phyloP scores from a whole-genome alignment of 768 basidiomycete species.

The Tylopilus felleus region DNA sequence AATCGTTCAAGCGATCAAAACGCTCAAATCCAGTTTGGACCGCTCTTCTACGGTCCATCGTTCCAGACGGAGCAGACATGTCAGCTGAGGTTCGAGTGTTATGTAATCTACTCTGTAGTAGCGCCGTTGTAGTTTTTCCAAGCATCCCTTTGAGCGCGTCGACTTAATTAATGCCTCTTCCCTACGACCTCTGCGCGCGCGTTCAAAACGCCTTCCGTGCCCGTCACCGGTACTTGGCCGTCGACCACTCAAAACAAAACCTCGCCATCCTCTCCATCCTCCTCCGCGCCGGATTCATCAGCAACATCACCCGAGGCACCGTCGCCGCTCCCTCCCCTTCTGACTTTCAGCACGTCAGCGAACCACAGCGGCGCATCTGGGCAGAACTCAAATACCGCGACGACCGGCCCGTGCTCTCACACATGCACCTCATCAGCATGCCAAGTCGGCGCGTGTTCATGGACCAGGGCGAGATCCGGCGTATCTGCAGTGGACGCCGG shows the following conservation, averaged over 20 bases:
- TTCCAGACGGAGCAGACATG: constrained; percentile 60
- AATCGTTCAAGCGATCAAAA: constrained; percentile 71
- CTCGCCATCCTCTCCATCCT: constrained; percentile 91
- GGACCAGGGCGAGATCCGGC: constrained; percentile 64
- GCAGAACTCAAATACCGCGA: constrained; percentile 92
- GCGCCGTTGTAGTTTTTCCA: not conserved
- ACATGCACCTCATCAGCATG: constrained; percentile 80
- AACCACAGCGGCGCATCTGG: constrained; percentile 82
- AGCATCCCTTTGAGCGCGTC: too few relatives aligned
- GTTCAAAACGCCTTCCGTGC: constrained; percentile 91
- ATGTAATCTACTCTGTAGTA: constrained; percentile 9
- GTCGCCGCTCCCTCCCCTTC: constrained; percentile 58
- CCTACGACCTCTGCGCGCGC: constrained; percentile 86
- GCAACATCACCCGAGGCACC: constrained; percentile 78
- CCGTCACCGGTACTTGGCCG: constrained; percentile 70
- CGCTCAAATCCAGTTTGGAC: constrained; percentile 62
- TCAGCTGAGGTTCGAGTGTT: constrained; percentile 30
- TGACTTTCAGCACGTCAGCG: constrained; percentile 55
- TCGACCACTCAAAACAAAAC: constrained; percentile 85
- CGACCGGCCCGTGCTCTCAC: constrained; percentile 75
- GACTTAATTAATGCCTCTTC: constrained; percentile 66
- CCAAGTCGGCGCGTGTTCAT: constrained; percentile 82
- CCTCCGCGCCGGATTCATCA: constrained; percentile 85
- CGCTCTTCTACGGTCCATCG: constrained; percentile 61
- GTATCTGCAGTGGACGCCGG: constrained; percentile 78